phyloP scores from a whole-genome alignment of 2,329 filamentous ascomycete species.

The Aspergillus sp. region DNA sequence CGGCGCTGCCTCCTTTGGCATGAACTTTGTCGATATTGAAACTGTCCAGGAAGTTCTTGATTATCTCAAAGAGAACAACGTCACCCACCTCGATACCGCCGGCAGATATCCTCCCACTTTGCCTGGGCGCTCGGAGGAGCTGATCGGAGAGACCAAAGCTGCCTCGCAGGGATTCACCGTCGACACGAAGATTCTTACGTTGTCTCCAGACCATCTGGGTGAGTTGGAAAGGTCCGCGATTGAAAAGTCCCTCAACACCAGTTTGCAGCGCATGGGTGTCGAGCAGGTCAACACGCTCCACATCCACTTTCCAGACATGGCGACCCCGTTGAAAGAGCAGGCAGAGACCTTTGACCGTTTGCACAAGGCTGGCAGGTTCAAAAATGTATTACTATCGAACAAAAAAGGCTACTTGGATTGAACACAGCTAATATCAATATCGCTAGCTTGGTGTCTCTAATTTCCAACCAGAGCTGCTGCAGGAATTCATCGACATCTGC shows the following conservation, averaged over 20 bases:
- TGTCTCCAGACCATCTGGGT: slow-evolving; percentile 8
- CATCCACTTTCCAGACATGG: slow-evolving; percentile 30
- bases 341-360: slow-evolving; percentile 26
- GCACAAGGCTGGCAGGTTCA: slow-evolving; percentile 25
- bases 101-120: neutral
- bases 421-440: neutral
- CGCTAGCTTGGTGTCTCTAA: slow-evolving; percentile 40
- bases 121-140: slow-evolving; percentile 1
- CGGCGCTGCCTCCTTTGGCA: neutral
- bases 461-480: slow-evolving; percentile 22
- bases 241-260: slow-evolving; percentile 19
- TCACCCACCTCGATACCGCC: neutral
- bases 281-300: slow-evolving; percentile 33
- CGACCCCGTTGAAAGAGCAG: slow-evolving; percentile 33
- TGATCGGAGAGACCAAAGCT: slow-evolving; percentile 8
- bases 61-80: neutral
- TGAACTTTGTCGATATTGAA: neutral
- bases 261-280: slow-evolving; percentile 20
- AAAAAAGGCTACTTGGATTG: neutral
- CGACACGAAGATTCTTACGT: slow-evolving; percentile 33
- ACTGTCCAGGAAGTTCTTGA: neutral
- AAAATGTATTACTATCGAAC: slow-evolving; percentile 12
- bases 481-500: slow-evolving; percentile 27
- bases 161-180: slow-evolving; percentile 20
- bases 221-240: slow-evolving; percentile 22